Base-by-base conservation (phyloP, 208 protist genomes). In the Acanthamoeba triangularis region DNA sequence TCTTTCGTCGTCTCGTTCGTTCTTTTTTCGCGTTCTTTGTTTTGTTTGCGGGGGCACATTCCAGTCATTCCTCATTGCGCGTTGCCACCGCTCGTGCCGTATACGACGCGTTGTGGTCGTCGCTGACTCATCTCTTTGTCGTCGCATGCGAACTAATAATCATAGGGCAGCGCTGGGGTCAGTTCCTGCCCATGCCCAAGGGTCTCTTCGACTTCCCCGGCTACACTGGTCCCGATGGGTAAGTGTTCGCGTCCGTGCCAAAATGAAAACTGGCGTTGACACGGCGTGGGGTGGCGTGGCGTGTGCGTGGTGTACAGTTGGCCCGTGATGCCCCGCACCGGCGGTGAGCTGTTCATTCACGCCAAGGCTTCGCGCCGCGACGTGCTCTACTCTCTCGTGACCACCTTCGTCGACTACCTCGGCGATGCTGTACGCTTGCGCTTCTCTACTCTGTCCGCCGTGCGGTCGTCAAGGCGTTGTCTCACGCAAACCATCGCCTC, bases 151-250 rank as follows among this genome's bases (percentile, higher is more conserved):
- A 41, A 41, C 37, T 41, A 1, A 41, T 54, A n/a, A n/a, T 54
- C 10, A 10, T 18, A 84, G 76, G 76, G 76, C 33, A 44, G 76
- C 76, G 44, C 10, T 84, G 76, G 76, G 76, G 76, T 56, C 76
- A 84, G 76, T 84, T 84, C 76, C 35, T 84, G 33, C 76, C 76
- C 25, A 84, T 84, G 76, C 76, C 76, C 44, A 54, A 33, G 35
- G 76, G 76, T n/a, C 76, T 84, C 44, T 84, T 84, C n/a, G 76
- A 84, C 44, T 84, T 84, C 76, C 76, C 76, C 76, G 76, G 76
- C 35, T 84, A 84, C 76, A 84, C 76, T 30, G 76, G 76, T 56
- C 76, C 76, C 76, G 76, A 84, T 54, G 76, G 76, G 76, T 84
- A 54, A 49, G 76, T 1, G 23, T 76, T 72, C 30, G 63, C 30